phyloP scores from a whole-genome alignment of 129 eudicot species.

The Rutidosis leptorrhynchoides region DNA sequence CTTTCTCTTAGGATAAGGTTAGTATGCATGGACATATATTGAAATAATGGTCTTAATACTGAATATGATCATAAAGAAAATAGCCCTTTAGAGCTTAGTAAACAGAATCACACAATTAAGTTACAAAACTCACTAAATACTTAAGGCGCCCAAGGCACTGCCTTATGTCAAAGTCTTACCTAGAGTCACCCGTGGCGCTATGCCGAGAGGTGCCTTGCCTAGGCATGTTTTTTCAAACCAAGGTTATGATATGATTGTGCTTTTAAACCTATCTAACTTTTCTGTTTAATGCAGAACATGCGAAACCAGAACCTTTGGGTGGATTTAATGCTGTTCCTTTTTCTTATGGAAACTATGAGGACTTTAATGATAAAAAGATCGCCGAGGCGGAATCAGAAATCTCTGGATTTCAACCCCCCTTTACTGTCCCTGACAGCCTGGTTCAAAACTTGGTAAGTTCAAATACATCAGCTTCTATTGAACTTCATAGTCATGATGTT shows the following conservation, averaged over 20 bases:
- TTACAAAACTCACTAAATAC: too few species aligned
- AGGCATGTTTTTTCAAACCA: background rate
- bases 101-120: too few species aligned
- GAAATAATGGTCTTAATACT: too few species aligned
- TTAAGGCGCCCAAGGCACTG: too few species aligned
- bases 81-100: too few species aligned
- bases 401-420: slow-evolving; percentile 58
- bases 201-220: background rate
- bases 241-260: slow-evolving; percentile 5
- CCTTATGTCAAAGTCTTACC: too few species aligned
- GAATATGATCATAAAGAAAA: too few species aligned
- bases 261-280: background rate
- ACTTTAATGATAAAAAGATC: slow-evolving; percentile 36
- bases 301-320: slow-evolving; percentile 35
- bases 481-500: slow-evolving; percentile 13
- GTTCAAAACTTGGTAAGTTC: slow-evolving; percentile 71
- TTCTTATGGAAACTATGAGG: slow-evolving; percentile 62
- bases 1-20: too few species aligned
- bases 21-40: too few species aligned
- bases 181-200: too few species aligned
- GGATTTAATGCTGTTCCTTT: slow-evolving; percentile 63
- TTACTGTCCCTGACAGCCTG: slow-evolving; percentile 71
- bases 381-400: slow-evolving; percentile 36
- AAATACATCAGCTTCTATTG: slow-evolving; percentile 23
- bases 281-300: slow-evolving; percentile 46